A percentile compares a stretch with the other conserved stretches of the same genome.
phyloP scores from a whole-genome alignment of 108 stramenopile species.

The Fragilariopsis cylindrus region DNA sequence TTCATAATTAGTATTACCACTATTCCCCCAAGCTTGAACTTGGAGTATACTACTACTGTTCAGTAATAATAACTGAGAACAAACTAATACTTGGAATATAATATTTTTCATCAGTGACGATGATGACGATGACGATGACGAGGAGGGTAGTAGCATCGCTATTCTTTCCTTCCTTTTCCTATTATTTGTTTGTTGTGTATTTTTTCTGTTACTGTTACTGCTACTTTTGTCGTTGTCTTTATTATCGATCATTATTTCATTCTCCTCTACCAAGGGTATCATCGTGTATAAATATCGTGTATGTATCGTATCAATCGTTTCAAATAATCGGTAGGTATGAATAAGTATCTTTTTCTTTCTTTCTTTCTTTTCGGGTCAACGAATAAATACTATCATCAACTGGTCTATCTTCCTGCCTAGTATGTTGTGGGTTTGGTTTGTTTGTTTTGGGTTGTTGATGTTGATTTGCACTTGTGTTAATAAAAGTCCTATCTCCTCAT shows the following conservation, averaged over 20 bases:
- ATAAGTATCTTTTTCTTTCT: not conserved
- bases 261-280: not conserved
- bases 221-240: not conserved
- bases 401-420: no score
- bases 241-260: not conserved
- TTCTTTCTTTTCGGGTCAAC: not conserved
- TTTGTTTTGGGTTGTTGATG: no score
- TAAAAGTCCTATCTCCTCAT: no score
- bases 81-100: not conserved
- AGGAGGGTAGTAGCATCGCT: not conserved
- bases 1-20: constrained; percentile 7
- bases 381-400: not conserved
- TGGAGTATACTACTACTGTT: not conserved
- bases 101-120: not conserved
- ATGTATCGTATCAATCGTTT: not conserved
- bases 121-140: no score
- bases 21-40: constrained; percentile 36
- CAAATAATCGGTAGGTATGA: not conserved
- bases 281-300: not conserved
- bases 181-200: not conserved
- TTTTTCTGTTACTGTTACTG: not conserved
- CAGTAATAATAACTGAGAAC: not conserved
- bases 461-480: no score
- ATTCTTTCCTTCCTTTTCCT: not conserved
- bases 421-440: no score